Evolutionary conservation across 2,329 filamentous ascomycete species (phyloP), one percentile per base, ranked within the genome.

Genomic region (Pleochaeta shiraiana): DNA sequence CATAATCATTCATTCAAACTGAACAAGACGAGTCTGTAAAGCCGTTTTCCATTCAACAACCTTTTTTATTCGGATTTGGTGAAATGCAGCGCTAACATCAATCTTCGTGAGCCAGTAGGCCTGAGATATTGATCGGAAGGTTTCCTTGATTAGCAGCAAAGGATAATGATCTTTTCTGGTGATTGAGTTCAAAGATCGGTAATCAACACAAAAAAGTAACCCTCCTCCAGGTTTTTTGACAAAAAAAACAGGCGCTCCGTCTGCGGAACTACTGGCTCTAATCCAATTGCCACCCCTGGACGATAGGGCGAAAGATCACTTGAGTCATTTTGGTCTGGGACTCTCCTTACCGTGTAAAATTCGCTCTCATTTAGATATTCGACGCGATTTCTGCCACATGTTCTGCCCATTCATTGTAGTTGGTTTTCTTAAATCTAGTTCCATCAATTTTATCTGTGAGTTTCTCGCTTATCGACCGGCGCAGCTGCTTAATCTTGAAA

Each of bases 1-100:
- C 57, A 61, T 61, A 21, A 61, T 31, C 4, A 61, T n/a, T 31
- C 57, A 61, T 61, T 61, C 57, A 24, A 61, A 61, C 4, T n/a
- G 7, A 9, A 30, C 14, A 37, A 37, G 24, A 3, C 57, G n/a
- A n/a, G 57, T 61, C 26, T 61, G 30, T 21, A 61, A 61, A 12
- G 30, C 57, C 14, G 57, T 61, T 37, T 61, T 61, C 57, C 57
- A 61, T 37, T 61, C 57, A 39, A 37, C 31, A 5, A 4, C 31
- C 21, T 37, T 21, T 39, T 39, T 61, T 1, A 61, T 14, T 39
- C 57, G 4, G 21, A 61, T n/a, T 21, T 7, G 30, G 26, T 61
- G 30, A 28, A 61, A 61, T 24, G 30, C 30, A n/a, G 31, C 30
- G 19, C 31, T 61, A 24, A 37, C 14, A 24, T 61, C 57, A 28